Conservation (phyloP, 202 grass and related monocot species). For the Setaria italica region DNA sequence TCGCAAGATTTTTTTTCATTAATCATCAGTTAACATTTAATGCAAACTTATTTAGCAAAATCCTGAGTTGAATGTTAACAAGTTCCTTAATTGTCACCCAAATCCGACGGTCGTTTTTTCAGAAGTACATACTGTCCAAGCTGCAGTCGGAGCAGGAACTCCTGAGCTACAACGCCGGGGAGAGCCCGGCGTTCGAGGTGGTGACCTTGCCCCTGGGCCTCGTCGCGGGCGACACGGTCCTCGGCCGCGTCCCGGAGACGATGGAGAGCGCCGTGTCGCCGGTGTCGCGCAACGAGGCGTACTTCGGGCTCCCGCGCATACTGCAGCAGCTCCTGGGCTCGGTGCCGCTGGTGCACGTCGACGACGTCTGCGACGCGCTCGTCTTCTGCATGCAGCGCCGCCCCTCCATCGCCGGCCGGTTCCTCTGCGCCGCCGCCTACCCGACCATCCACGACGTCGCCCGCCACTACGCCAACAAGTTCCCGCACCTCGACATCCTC, state of each 20-base stretch:
- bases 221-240: slow-evolving; percentile 57
- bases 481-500: slow-evolving; percentile 49
- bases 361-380: slow-evolving; percentile 69
- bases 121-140: slow-evolving; percentile 62
- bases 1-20: neutral
- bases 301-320: neutral
- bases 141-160: slow-evolving; percentile 59
- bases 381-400: slow-evolving; percentile 65
- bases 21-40: neutral
- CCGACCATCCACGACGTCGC: slow-evolving; percentile 44
- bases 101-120: neutral
- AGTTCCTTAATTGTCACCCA: neutral
- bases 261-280: slow-evolving; percentile 37
- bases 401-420: slow-evolving; percentile 50
- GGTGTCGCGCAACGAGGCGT: neutral
- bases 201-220: slow-evolving; percentile 54
- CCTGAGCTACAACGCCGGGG: slow-evolving; percentile 33
- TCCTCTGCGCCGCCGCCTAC: slow-evolving; percentile 56
- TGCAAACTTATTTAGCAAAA: neutral
- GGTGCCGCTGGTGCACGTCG: slow-evolving; percentile 62
- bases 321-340: slow-evolving; percentile 62
- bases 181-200: slow-evolving; percentile 51
- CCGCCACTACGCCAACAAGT: slow-evolving; percentile 30
- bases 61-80: neutral
- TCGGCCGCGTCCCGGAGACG: slow-evolving; percentile 20